phyloP scores from a whole-genome alignment of 139 green algal genomes.

The Edaphochlamys debaryana region DNA sequence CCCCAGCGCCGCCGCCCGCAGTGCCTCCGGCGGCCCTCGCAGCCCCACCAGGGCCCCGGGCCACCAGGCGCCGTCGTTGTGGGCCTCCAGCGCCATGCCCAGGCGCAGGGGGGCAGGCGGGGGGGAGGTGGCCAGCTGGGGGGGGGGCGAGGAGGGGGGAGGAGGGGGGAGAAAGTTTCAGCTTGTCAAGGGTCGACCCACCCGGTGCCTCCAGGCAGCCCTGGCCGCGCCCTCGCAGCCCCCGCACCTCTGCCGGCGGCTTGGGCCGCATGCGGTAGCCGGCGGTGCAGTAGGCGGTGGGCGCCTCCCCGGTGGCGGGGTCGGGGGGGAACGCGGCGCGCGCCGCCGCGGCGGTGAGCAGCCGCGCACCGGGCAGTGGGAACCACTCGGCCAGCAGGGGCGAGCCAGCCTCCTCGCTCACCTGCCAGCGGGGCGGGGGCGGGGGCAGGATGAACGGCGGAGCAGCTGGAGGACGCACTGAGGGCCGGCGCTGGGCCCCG shows the following conservation, averaged over 20 bases:
- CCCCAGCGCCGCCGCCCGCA: not conserved
- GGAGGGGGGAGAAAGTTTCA: not conserved
- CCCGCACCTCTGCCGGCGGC: not conserved
- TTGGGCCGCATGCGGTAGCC: conserved; percentile 8
- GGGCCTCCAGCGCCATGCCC: not conserved
- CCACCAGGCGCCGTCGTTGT: conserved; percentile 31
- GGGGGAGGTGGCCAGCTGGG: conserved; percentile 6
- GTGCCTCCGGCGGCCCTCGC: not conserved
- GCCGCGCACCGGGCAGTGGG: conserved; percentile 26
- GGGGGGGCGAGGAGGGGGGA: not conserved
- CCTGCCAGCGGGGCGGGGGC: not conserved
- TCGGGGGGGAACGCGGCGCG: not conserved
- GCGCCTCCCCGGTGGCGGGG: not conserved
- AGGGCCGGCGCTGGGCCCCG: no score
- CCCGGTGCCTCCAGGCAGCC: no score
- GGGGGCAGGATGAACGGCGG: no score
- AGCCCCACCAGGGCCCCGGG: not conserved
- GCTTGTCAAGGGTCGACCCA: no score
- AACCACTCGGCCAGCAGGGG: conserved; percentile 35
- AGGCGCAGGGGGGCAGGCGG: conserved; percentile 10
- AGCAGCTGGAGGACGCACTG: no score
- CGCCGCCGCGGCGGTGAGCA: not conserved
- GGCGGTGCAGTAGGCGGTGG: not conserved
- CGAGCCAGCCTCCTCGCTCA: conserved; percentile 13
- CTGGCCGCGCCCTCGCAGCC: not conserved